Percentiles rank a stretch among this genome's conserved stretches.
Conservation (phyloP, 352 stramenopile genomes). For the Globisporangium middletonii region DNA sequence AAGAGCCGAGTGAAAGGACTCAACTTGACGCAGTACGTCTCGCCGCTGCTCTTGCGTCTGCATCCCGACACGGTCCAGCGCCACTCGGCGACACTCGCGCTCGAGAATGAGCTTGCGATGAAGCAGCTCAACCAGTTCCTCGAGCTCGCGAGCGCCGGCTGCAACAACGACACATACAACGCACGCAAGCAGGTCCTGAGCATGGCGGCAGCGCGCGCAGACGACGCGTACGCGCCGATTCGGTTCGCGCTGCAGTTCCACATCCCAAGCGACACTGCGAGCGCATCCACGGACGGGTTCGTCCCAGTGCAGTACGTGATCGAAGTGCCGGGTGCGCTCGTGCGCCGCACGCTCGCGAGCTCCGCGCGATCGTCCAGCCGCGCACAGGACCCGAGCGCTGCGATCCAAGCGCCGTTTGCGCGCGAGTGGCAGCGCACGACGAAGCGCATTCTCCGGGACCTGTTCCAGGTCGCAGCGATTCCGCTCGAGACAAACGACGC, state of each 20-base stretch:
- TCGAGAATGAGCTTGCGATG: constrained; percentile 61
- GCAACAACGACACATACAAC: constrained; percentile 62
- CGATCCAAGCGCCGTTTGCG: constrained; percentile 42
- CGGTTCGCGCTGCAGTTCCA: constrained; percentile 57
- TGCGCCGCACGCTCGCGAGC: constrained; percentile 51
- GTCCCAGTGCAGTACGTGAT: constrained; percentile 34
- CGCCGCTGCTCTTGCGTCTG: constrained; percentile 60
- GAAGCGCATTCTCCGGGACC: constrained; percentile 47
- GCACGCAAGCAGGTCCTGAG: constrained; percentile 47
- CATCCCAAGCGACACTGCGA: constrained; percentile 19
- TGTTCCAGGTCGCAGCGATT: constrained; percentile 57
- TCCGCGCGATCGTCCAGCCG: constrained; percentile 13
- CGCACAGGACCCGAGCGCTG: constrained; percentile 22
- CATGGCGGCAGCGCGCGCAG: constrained; percentile 14
- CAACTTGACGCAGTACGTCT: constrained; percentile 60
- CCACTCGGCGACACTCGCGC: constrained; percentile 31
- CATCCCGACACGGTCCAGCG: constrained; percentile 65
- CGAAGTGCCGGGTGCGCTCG: constrained; percentile 39
- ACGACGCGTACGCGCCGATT: constrained; percentile 24
- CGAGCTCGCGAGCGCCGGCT: constrained; percentile 50
- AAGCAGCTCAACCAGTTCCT: constrained; percentile 80
- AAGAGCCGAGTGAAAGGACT: constrained; percentile 7
- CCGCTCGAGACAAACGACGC: constrained; percentile 17
- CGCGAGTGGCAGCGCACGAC: constrained; percentile 64
- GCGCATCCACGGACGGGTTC: not conserved